These are phyloP conservation scores for Erysimum cheiranthoides DNA, from an alignment of 345 rosid species.

Conservation along the genomic window DNA sequence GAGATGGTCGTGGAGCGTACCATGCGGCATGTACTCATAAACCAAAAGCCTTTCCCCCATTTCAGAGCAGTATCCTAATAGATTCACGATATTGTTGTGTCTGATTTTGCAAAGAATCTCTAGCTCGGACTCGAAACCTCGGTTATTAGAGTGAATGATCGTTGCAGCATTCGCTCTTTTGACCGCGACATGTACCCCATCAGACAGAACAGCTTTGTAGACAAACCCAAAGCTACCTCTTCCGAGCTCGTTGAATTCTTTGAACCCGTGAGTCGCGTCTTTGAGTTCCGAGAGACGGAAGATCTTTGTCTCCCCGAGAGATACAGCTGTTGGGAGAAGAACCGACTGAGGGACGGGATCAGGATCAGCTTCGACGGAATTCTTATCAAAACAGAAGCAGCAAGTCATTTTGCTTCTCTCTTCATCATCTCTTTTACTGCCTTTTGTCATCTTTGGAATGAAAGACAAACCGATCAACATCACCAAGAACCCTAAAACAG, in stretches of 20 bases:
- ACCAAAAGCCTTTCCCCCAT: conserved; percentile 92
- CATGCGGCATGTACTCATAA: conserved; percentile 89
- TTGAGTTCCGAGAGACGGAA: conserved; percentile 85
- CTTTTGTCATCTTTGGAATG: conserved; percentile 49
- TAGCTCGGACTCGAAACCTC: conserved; percentile 85
- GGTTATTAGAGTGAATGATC: conserved; percentile 76
- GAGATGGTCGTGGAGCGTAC: conserved; percentile 84
- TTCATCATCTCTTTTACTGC: conserved; percentile 56
- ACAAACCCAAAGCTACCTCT: conserved; percentile 94
- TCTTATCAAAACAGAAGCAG: conserved; percentile 61
- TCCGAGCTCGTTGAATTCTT: conserved; percentile 89
- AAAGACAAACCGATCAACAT: conserved; percentile 60
- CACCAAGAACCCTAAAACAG: conserved; percentile 57
- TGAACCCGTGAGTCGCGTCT: conserved; percentile 94
- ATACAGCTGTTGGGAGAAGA: conserved; percentile 48
- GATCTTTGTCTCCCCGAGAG: conserved; percentile 72
- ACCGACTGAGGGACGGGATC: conserved; percentile 48
- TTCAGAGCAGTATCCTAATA: conserved; percentile 83
- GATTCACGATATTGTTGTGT: conserved; percentile 81
- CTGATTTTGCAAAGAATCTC: conserved; percentile 76
- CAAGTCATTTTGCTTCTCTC: conserved; percentile 54
- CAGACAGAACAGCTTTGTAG: conserved; percentile 81
- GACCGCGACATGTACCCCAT: conserved; percentile 86
- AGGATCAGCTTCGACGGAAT: conserved; percentile 57
- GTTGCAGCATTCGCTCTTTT: conserved; percentile 97